A percentile compares a stretch with the other conserved stretches of the same genome.
phyloP scores from a whole-genome alignment of 345 rosid genomes.

The Pugionium cornutum region DNA sequence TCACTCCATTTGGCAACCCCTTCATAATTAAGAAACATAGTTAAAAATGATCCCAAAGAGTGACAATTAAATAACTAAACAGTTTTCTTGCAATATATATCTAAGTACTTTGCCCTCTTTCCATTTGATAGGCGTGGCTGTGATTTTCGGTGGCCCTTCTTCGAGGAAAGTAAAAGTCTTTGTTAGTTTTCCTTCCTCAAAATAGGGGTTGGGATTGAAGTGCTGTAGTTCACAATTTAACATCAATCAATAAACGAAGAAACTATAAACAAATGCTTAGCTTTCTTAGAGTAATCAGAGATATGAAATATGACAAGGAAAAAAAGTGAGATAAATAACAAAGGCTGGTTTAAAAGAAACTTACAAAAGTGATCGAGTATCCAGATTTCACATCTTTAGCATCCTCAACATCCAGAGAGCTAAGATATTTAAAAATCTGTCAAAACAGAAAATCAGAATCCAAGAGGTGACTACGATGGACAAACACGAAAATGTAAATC shows the following conservation, averaged over 20 bases:
- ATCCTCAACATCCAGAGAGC: slow-evolving; percentile 85
- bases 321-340: not conserved
- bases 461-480: not conserved
- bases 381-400: slow-evolving; percentile 94
- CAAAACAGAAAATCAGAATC: not conserved
- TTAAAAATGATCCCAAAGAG: slow-evolving; percentile 6
- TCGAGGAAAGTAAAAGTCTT: slow-evolving; percentile 81
- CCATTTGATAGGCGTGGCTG: slow-evolving; percentile 80
- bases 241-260: slow-evolving; percentile 7
- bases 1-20: slow-evolving; percentile 81
- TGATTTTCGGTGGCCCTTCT: slow-evolving; percentile 73
- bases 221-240: slow-evolving; percentile 44
- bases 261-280: not conserved
- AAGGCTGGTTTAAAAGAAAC: slow-evolving; percentile 30
- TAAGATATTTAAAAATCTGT: slow-evolving; percentile 77
- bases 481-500: not conserved
- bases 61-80: slow-evolving; percentile 10
- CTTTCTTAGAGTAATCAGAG: slow-evolving; percentile 15
- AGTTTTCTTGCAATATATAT: not conserved
- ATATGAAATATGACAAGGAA: not conserved
- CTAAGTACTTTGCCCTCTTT: slow-evolving; percentile 76
- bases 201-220: slow-evolving; percentile 74
- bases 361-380: slow-evolving; percentile 82
- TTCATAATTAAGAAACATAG: slow-evolving; percentile 39
- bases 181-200: slow-evolving; percentile 77